phyloP scores from a whole-genome alignment of 106 monocot genomes.

The Phalaenopsis equestris region DNA sequence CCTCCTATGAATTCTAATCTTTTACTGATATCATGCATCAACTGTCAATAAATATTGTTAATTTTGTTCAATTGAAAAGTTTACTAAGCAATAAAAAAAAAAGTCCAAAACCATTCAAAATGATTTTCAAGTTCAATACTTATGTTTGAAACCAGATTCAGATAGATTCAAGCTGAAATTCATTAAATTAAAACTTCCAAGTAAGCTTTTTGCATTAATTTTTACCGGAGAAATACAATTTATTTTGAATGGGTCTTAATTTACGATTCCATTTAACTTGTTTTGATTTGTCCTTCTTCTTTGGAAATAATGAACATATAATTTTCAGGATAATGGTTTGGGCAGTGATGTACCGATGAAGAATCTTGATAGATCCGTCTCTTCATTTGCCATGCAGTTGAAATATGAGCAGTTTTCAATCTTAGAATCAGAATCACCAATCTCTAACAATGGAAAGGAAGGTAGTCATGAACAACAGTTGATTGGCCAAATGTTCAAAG shows the following conservation, averaged over 20 bases:
- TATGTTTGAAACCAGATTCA: too few species aligned
- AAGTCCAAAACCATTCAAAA: too few species aligned
- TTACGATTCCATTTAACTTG: too few species aligned
- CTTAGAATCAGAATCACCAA: slow-evolving; percentile 8
- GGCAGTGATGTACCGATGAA: slow-evolving; percentile 88
- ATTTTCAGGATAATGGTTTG: slow-evolving; percentile 68
- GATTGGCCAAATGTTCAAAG: slow-evolving; percentile 49
- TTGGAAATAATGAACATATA: not conserved
- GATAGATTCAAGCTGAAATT: too few species aligned
- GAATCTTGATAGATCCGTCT: slow-evolving; percentile 66
- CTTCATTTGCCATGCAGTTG: slow-evolving; percentile 73
- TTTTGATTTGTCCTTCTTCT: not conserved
- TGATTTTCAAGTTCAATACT: too few species aligned
- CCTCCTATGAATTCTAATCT: not conserved
- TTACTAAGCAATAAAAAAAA: too few species aligned
- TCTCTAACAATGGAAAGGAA: slow-evolving; percentile 4
- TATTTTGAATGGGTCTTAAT: too few species aligned
- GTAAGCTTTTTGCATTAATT: too few species aligned
- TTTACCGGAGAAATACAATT: too few species aligned
- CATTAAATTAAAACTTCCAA: too few species aligned
- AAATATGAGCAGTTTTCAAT: slow-evolving; percentile 19
- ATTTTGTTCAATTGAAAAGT: too few species aligned
- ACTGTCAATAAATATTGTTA: too few species aligned
- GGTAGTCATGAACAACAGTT: slow-evolving; percentile 21
- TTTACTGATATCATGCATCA: not conserved